Evolutionary conservation across 257 asterid species (phyloP), one percentile per base, ranked within the genome.

Genomic region (Cinchona pubescens): DNA sequence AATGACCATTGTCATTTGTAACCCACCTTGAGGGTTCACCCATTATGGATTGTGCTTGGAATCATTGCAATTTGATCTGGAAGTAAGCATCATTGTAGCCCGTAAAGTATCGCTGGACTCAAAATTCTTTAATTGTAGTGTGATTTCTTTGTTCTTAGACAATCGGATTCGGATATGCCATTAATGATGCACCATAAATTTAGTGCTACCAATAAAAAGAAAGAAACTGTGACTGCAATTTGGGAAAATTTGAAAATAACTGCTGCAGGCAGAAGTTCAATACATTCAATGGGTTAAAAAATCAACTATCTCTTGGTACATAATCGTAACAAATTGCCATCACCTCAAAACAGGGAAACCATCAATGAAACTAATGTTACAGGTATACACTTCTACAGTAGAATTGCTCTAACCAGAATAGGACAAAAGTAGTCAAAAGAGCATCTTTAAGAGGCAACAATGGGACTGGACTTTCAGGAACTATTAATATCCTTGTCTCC

Each of bases 271-370:
- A 55, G 48, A 29, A 60, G 61, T 69, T 40, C 48, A 70, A 16
- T 59, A 35, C 45, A 13, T 74, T 46, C 48, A 65, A 29, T 51
- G 9, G 72, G 27, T 35, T 21, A 30, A 70, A 77, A 67, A 77
- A 60, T 70, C 32, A 46, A 19, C 23, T 59, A 46, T 42, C 51
- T 29, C 48, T 27, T 56, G 46, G 34, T 66, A 70, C 66, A 53
- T 21, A 27, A 56, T 58, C 42, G 29, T 45, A 60, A 62, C 69
- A 76, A 60, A 60, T 70, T 35, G 72, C 72, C 40, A 34, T 61
- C 76, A 25, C 66, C 72, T 58, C 71, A 56, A 34, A 40, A 61
- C 25, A 64, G 55, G 30, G 76, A 76, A 71, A 71, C 67, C 76
- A 37, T 61, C 5, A 58, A 70, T 53, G 42, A 27, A 37, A 37